Evolutionary conservation across 495 filamentous ascomycete species (phyloP), one percentile per base, ranked within the genome.

Genomic region (Trichodelitschia bisporula): DNA sequence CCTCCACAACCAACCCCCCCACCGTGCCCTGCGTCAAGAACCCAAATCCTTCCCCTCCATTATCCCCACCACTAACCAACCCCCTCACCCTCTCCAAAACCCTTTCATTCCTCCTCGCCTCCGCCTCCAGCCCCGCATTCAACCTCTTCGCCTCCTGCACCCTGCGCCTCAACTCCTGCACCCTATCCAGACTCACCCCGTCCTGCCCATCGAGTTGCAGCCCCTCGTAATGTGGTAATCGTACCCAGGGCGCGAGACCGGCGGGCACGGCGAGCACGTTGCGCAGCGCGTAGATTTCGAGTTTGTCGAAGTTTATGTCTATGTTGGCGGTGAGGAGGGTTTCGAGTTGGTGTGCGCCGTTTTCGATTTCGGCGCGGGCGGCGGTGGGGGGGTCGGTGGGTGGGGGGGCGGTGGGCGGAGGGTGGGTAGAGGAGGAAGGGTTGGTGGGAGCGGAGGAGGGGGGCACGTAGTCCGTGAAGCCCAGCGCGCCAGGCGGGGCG

Each of bases 291-390:
- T 77, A 91, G 18, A 84, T 64, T 46, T 84, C 77, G 30, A 82
- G 64, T 32, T 67, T 69, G 43, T 84, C 77, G 37, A 82, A 84
- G 18, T 71, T 67, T 47, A 64, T 71, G 36, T 84, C 77, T 9
- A 80, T 65, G 23, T 72, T 75, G 14, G 62, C 50, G 38, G 77
- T 72, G n/a, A 95, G 65, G n/a, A 97, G 59, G 2, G 83, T 93
- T 48, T 97, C 89, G 14, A 97, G 59, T 53, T 90, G 71, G 47
- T 93, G 82, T 23, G 84, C 61, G 15, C 86, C 86, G 45, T 77
- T 69, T 43, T 89, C 79, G 31, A 97, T 71, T 51, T 97, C 86
- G 24, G 70, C 48, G 35, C 65, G 68, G 23, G 72, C 68, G 15
- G 54, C 46, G 15, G 33, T 21, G 28, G 13, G 5, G 29, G 39